Evolutionary conservation across 2,329 filamentous ascomycete species (phyloP).

Genomic region (Dactylellina sp.): DNA sequence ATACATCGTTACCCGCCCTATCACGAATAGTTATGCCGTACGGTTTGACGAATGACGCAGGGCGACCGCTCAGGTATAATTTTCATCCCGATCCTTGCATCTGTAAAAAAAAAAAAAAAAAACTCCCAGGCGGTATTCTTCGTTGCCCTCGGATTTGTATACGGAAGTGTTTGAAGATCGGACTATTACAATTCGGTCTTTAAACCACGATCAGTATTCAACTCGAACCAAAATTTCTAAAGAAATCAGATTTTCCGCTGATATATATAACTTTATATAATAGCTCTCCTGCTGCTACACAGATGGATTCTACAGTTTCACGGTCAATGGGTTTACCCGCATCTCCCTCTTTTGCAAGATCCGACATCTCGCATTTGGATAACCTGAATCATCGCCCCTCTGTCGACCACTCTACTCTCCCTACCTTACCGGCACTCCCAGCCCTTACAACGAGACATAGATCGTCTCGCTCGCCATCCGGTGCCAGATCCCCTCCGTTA

Average conservation of each 20-base stretch:
- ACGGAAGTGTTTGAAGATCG: background rate
- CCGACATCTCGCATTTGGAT: conserved; percentile 38
- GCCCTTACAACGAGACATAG: conserved; percentile 45
- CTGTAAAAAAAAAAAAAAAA: conserved; percentile 5
- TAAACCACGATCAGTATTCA: background rate
- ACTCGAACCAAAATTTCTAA: background rate
- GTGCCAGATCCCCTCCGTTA: conserved; percentile 48
- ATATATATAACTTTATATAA: conserved; percentile 47
- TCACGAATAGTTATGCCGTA: conserved; percentile 55
- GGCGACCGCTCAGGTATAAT: conserved; percentile 45
- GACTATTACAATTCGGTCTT: conserved; percentile 3
- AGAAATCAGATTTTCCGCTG: conserved; percentile 20
- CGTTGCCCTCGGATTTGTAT: background rate
- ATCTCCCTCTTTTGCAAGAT: conserved; percentile 50
- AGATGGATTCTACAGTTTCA: conserved; percentile 53
- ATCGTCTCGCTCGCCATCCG: conserved; percentile 53
- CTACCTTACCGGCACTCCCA: conserved; percentile 38
- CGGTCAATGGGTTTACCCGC: conserved; percentile 51
- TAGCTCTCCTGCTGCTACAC: conserved; percentile 53
- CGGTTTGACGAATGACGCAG: conserved; percentile 51
- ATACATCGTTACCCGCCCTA: conserved; percentile 55
- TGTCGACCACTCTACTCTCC: conserved; percentile 48
- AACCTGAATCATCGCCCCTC: conserved; percentile 42
- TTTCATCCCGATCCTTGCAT: conserved; percentile 49
- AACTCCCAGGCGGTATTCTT: background rate